Percentiles rank a stretch among this genome's conserved stretches.
phyloP scores from a whole-genome alignment of 257 asterid genomes.

The Solanum chilense region DNA sequence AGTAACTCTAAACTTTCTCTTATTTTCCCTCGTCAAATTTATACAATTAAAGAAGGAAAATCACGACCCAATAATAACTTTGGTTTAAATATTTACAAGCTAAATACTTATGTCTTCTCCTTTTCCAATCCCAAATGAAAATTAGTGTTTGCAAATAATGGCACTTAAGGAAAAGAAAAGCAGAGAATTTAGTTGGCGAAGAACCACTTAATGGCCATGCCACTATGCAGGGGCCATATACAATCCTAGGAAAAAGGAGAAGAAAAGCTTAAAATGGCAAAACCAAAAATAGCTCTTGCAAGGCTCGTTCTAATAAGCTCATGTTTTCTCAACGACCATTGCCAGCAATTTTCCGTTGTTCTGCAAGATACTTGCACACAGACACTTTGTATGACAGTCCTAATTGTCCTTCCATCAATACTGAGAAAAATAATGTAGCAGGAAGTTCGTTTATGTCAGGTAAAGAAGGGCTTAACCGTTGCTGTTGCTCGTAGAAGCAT shows the following conservation, averaged over 20 bases:
- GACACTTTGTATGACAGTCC: not conserved
- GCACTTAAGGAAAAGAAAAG: too few relatives aligned
- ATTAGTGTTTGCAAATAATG: too few relatives aligned
- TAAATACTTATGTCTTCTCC: too few relatives aligned
- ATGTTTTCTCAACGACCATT: slow-evolving; percentile 1
- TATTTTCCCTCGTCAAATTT: too few relatives aligned
- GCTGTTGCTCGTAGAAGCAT: slow-evolving; percentile 46
- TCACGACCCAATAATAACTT: too few relatives aligned
- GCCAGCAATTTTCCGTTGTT: slow-evolving; percentile 1
- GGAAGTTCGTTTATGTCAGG: slow-evolving; percentile 10
- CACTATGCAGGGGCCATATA: not conserved
- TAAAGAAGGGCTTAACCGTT: slow-evolving; percentile 14
- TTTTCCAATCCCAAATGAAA: too few relatives aligned
- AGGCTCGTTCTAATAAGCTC: not conserved
- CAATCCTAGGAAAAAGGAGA: slow-evolving; percentile 1
- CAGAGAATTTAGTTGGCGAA: not conserved
- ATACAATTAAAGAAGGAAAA: too few relatives aligned
- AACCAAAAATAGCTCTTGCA: slow-evolving; percentile 8
- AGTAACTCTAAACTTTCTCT: too few relatives aligned
- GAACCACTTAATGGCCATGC: not conserved
- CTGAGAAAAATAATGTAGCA: not conserved
- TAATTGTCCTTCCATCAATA: not conserved
- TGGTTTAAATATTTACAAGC: too few relatives aligned
- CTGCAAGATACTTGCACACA: not conserved
- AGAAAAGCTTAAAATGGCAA: slow-evolving; percentile 11